Conservation (phyloP, 257 asterid genomes). For the Anisodus acutangulus region DNA sequence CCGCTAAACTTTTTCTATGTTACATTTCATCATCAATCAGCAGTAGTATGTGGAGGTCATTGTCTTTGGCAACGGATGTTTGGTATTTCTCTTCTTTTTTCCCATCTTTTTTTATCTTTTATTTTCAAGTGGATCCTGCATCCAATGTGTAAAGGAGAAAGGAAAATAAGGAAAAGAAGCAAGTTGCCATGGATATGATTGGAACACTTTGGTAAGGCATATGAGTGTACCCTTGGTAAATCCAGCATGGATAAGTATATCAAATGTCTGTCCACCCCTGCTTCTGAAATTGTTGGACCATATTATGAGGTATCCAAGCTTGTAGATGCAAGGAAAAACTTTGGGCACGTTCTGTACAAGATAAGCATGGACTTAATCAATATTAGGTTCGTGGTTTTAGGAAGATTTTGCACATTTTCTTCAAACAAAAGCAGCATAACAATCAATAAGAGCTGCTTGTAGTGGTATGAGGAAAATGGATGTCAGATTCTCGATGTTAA, state of each 20-base stretch:
- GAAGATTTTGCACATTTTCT: neutral
- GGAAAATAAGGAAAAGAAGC: neutral
- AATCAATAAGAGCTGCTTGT: neutral
- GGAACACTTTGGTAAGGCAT: neutral
- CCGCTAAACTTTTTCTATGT: slow-evolving; percentile 4
- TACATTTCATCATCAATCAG: neutral
- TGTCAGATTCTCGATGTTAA: neutral
- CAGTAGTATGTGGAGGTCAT: slow-evolving; percentile 12
- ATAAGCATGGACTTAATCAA: neutral
- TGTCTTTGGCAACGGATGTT: neutral
- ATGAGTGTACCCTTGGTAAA: neutral
- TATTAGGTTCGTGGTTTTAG: neutral
- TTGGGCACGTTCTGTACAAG: neutral
- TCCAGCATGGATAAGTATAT: neutral
- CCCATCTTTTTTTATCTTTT: neutral
- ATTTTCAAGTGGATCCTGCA: neutral
- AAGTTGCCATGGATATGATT: neutral
- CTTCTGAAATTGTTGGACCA: neutral
- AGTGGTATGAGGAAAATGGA: neutral
- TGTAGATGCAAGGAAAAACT: neutral
- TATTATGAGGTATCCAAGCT: neutral
- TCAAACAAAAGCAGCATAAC: neutral
- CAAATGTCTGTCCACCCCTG: neutral
- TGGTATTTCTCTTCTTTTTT: neutral
- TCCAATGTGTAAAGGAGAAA: neutral